Base-by-base conservation (phyloP, 2,329 filamentous ascomycete genomes). In the Epichloe gansuensis region DNA sequence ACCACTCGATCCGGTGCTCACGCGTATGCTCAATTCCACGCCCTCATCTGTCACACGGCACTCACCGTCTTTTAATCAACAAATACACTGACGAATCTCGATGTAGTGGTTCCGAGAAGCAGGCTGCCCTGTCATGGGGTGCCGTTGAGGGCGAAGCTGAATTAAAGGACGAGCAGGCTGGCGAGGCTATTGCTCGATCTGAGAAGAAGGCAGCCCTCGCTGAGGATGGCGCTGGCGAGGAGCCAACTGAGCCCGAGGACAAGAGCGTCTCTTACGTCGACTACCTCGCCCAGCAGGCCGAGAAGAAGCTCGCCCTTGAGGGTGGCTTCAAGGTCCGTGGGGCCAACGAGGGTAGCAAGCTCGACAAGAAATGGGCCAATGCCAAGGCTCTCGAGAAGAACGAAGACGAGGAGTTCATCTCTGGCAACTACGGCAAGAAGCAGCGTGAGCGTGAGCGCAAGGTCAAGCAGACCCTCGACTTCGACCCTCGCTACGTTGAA, bases 261-360 rank as follows among this genome's bases (percentile, higher is more conserved):
- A 94, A 93, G 81, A 82, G 79, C 75, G 85, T 95, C 76, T 93
- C 90, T 52, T 95, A 91, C 74, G 75, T 80, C 65, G 87, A 93
- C 61, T 98, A 95, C 77, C 81, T 94, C 51, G 87, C 83, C 67
- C 76, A 82, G 72, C 73, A 70, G 63, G 77, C 77, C 55, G 78
- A 81, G 75, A 91, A 91, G 81, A 91, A 89, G 76, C 73, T 81
- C 59, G 80, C 81, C 60, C 80, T 91, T 59, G 80, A 80, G 62
- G 71, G 74, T 62, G 62, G 60, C 51, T 78, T 84, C 64, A 80
- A 88, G 65, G 78, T 89, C 67, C 91, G 93, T 75, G 83, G 90
- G 77, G 76, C 91, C 72, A 96, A 97, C 78, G 91, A 96, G 77
- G 91, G 91, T 66, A 80, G 77, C 76, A 88, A 89, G 77, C 68